Conservation (phyloP, 768 basidiomycete genomes). For the Bullera alba region DNA sequence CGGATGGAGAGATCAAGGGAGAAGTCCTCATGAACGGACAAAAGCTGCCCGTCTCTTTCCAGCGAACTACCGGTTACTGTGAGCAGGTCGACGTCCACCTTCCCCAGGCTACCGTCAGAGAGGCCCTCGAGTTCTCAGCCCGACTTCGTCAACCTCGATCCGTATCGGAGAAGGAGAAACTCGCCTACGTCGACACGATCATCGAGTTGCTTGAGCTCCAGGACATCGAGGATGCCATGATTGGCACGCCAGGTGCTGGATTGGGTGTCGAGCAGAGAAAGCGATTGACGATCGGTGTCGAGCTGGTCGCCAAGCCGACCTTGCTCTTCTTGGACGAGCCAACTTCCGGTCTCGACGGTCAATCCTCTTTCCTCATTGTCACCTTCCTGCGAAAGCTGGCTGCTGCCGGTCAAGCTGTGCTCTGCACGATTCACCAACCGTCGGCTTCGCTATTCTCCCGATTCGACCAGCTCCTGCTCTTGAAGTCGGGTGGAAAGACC, state of each 20-base stretch:
- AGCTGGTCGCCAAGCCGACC: conserved; percentile 39
- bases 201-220: conserved; percentile 44
- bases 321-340: conserved; percentile 85
- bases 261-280: conserved; percentile 40
- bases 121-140: conserved; percentile 48
- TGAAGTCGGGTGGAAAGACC: conserved; percentile 64
- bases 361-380: conserved; percentile 49
- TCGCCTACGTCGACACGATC: conserved; percentile 48
- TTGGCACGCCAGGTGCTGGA: conserved; percentile 51
- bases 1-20: conserved; percentile 44
- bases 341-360: conserved; percentile 61
- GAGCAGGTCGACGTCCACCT: conserved; percentile 54
- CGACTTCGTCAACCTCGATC: conserved; percentile 47
- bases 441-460: conserved; percentile 65
- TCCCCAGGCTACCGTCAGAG: conserved; percentile 53
- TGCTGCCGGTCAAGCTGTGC: conserved; percentile 71
- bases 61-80: conserved; percentile 47
- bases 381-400: conserved; percentile 65
- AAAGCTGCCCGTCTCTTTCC: conserved; percentile 46
- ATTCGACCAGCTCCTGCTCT: conserved; percentile 67
- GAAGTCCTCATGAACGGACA: conserved; percentile 48
- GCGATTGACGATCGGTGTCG: conserved; percentile 40
- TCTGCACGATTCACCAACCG: conserved; percentile 63
- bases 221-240: conserved; percentile 65
- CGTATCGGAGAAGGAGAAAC: conserved; percentile 44